Evolutionary conservation across 1,284 basidiomycete genomes (phyloP).

Genomic region (Thecaphora frezii): DNA sequence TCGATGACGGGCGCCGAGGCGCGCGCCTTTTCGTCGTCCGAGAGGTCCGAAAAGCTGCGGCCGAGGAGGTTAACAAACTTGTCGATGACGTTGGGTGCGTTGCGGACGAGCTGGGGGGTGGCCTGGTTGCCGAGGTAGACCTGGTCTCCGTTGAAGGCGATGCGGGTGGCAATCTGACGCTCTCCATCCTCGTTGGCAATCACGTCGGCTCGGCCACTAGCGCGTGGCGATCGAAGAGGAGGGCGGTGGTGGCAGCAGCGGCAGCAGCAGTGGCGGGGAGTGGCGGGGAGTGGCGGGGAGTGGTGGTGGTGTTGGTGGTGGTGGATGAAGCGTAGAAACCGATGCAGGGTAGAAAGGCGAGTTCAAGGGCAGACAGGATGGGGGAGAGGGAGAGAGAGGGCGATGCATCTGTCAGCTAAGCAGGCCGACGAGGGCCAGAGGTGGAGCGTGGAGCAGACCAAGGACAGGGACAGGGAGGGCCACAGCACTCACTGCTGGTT

Average conservation of each 20-base stretch:
- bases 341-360: too few relatives aligned
- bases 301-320: too few relatives aligned
- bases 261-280: background rate
- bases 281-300: background rate
- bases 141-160: constrained; percentile 75
- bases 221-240: background rate
- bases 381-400: too few relatives aligned
- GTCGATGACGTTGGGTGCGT: constrained; percentile 88
- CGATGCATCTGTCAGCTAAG: too few relatives aligned
- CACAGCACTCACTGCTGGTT: constrained; percentile 74
- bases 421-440: background rate
- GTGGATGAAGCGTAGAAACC: too few relatives aligned
- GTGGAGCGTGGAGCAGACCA: too few relatives aligned
- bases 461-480: too few relatives aligned
- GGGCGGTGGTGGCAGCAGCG: background rate
- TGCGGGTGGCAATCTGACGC: constrained; percentile 91
- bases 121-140: constrained; percentile 92
- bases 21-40: constrained; percentile 70
- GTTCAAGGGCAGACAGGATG: too few relatives aligned
- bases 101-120: constrained; percentile 91
- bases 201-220: constrained; percentile 56
- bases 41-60: constrained; percentile 78
- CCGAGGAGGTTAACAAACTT: constrained; percentile 92
- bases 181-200: constrained; percentile 99
- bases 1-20: constrained; percentile 83